Evolutionary conservation across 2,329 filamentous ascomycete genomes (phyloP), one percentile per base, ranked within the genome.

Genomic region (Periconia macrospinosa): DNA sequence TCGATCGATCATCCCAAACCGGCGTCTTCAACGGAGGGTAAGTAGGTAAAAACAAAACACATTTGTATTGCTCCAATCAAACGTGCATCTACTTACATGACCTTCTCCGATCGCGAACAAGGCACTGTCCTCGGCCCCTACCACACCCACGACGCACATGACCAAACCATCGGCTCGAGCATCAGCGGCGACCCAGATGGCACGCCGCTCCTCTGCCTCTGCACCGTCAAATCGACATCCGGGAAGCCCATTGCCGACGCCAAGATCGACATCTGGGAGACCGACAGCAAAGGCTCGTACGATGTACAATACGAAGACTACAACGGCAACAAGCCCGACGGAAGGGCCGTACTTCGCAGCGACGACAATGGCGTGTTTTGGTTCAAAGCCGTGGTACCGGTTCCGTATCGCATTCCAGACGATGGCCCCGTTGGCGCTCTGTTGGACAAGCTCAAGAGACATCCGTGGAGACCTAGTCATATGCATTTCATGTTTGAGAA

Each of bases 211-310:
- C 81, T 93, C 14, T 87, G 89, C 5, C 69, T 91, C n/a, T 92
- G 90, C 77, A 88, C 81, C 0, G 77, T 93, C 52, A 84, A 82
- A 57, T 87, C 91, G 69, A 84, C 83, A 0, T 41, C 74, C 1
- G 89, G 88, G 0, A 78, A 77, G 1, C 86, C 90, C 0, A 78
- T 94, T 30, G 57, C 76, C 1, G 84, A 79, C 45, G 89, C 87
- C 30, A 90, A 86, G 68, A 82, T 93, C 57, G 90, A 94, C 71
- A 87, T 94, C 59, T 94, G 90, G 90, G 90, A 93, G 76, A 91
- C 90, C 9, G 90, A 93, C 70, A 86, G 83, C 54, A 84, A 84
- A n/a, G 90, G 90, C 10, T 85, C 87, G 66, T 94, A 94, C 69
- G 90, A 94, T 68, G 89, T 93, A 55, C 90, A 94, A 74, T 86